phyloP scores from a whole-genome alignment of 1,284 basidiomycete genomes.

The Flammula alnicola region DNA sequence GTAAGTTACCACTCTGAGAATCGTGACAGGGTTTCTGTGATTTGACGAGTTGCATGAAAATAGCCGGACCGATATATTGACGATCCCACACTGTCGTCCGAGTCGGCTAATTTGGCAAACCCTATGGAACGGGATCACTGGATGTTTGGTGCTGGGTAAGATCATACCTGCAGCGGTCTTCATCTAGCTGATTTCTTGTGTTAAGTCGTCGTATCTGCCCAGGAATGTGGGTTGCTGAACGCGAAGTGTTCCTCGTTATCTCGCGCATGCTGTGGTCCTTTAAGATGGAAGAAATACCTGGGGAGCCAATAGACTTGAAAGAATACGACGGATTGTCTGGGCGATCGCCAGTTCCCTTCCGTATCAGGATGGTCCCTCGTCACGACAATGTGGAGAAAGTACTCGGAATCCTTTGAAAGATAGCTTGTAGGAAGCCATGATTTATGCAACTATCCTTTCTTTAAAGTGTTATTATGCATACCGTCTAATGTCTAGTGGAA shows the following conservation, averaged over 20 bases:
- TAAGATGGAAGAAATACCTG: slow-evolving; percentile 40
- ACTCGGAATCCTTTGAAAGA: slow-evolving; percentile 18
- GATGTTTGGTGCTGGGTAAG: slow-evolving; percentile 32
- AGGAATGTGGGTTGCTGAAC: slow-evolving; percentile 44
- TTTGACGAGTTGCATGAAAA: not conserved
- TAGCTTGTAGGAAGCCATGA: too few species aligned
- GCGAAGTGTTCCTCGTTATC: slow-evolving; percentile 43
- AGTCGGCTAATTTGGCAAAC: slow-evolving; percentile 42
- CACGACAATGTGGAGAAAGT: slow-evolving; percentile 28
- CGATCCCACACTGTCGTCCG: slow-evolving; percentile 24
- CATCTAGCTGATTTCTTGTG: not conserved
- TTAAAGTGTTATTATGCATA: too few species aligned
- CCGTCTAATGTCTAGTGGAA: too few species aligned
- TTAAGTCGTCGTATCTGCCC: slow-evolving; percentile 44
- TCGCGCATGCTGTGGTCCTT: slow-evolving; percentile 46
- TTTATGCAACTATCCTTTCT: too few species aligned
- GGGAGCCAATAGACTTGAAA: slow-evolving; percentile 42
- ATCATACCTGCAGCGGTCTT: not conserved
- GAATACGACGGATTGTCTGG: slow-evolving; percentile 48
- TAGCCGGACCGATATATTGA: slow-evolving; percentile 35
- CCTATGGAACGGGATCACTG: slow-evolving; percentile 47
- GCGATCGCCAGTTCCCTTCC: slow-evolving; percentile 41
- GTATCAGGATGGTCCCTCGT: slow-evolving; percentile 36
- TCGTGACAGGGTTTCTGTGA: too few species aligned
- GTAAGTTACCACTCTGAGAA: slow-evolving; percentile 10